phyloP scores from a whole-genome alignment of 352 stramenopile genomes.

The Globisporangium rhizosaccharum region DNA sequence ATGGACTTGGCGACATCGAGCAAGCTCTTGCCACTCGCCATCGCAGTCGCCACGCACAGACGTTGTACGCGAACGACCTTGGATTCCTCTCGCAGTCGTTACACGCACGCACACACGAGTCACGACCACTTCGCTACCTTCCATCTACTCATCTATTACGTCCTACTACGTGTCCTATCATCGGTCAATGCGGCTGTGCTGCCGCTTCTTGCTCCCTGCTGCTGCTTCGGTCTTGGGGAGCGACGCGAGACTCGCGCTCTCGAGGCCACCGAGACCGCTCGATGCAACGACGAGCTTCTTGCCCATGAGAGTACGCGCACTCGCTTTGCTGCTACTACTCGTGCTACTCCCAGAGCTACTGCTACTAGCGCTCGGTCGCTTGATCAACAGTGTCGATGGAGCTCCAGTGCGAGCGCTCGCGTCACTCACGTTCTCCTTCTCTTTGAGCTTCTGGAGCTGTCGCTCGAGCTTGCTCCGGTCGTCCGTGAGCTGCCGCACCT shows the following conservation, averaged over 20 bases:
- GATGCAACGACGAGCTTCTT: constrained; percentile 11
- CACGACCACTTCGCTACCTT: background rate
- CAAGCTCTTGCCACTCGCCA: constrained; percentile 20
- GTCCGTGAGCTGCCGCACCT: constrained; percentile 62
- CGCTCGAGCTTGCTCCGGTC: constrained; percentile 55
- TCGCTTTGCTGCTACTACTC: background rate
- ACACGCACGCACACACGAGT: background rate
- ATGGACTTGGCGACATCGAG: constrained; percentile 53
- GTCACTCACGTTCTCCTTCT: constrained; percentile 67
- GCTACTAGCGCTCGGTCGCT: constrained; percentile 17
- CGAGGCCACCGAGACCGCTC: constrained; percentile 4
- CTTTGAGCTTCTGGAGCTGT: constrained; percentile 46
- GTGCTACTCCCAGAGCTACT: constrained; percentile 13
- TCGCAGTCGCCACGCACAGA: background rate
- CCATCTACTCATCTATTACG: background rate
- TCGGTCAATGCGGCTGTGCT: constrained; percentile 16
- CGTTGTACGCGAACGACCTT: background rate
- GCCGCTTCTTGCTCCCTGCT: constrained; percentile 33
- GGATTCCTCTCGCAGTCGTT: background rate
- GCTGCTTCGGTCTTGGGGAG: constrained; percentile 7
- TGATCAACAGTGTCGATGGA: constrained; percentile 1
- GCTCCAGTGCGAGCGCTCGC: background rate
- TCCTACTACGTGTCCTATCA: constrained; percentile 5
- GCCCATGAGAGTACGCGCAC: background rate
- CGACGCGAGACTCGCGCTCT: constrained; percentile 15